Base-by-base conservation (phyloP, 495 filamentous ascomycete genomes). In the Endocarpon pusillum region DNA sequence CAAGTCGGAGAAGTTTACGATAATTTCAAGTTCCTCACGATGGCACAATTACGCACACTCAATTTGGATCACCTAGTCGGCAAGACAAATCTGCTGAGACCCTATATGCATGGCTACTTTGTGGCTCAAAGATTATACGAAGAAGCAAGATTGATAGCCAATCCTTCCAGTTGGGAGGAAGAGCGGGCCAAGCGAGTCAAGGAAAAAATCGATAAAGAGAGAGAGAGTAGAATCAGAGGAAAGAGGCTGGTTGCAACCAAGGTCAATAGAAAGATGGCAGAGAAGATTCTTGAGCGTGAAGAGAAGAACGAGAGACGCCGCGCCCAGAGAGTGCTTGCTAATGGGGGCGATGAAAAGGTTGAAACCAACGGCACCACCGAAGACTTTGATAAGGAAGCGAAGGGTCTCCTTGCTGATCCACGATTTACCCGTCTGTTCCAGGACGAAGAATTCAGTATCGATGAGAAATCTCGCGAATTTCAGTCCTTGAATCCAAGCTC, bases 41-140 rank as follows among this genome's bases (percentile, higher is more conserved):
- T 78, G 33, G 71, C 78, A 21, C 81, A 96, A 55, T 67, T 97
- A 19, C 72, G 73, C 35, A 64, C 66, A 0, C 68, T 94, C 37
- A 89, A 76, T 45, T 54, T 94, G 27, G 80, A 80, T 21, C 86
- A 94, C 51, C 62, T 94, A 21, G 67, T 94, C 28, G 87, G 85
- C 33, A 78, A 78, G 34, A 89, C 81, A 32, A 82, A 78, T 47
- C 60, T 94, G 8, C 56, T 99, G 28, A 68, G 84, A 20, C 86
- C 91, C 29, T 96, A 94, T 47, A 94, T 96, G 91, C 87, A 96
- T 52, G 89, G 89, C 40, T 94, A 89, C 66, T 97, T 97, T 55
- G 83, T 94, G 8, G 79, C 78, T 36, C 83, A 91, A 44, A 74
- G 78, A 33, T 49, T 99, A 17, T 94, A 94, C 48, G 91, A 96